Conservation (phyloP, 176 grass and related monocot genomes). For the Carex myosuroides region DNA sequence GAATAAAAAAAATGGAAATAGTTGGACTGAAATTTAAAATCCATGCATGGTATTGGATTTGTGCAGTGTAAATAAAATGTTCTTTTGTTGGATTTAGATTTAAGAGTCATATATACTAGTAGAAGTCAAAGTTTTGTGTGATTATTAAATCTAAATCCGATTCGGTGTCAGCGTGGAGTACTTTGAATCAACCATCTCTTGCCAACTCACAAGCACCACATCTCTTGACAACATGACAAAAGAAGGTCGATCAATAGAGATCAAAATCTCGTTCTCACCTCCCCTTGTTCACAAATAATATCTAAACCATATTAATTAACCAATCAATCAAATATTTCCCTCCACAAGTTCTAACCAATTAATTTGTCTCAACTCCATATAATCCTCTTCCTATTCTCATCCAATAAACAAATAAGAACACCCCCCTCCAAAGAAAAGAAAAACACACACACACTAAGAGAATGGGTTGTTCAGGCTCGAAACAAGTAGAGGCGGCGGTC, state of each 20-base stretch:
- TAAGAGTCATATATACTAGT: not conserved
- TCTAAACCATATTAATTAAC: not conserved
- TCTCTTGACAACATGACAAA: constrained; percentile 22
- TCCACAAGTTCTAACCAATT: constrained; percentile 23
- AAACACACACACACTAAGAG: not conserved
- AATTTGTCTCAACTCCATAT: constrained; percentile 5
- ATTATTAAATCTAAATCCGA: not conserved
- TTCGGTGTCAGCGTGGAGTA: constrained; percentile 3
- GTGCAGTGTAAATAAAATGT: not conserved
- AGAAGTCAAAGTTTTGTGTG: not conserved
- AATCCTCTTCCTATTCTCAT: constrained; percentile 6
- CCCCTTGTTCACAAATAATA: not conserved
- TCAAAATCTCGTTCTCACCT: constrained; percentile 15
- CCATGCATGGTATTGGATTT: not conserved
- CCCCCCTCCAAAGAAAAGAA: not conserved
- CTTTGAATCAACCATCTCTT: constrained; percentile 5
- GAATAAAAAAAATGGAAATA: not conserved
- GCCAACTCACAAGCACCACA: constrained; percentile 22
- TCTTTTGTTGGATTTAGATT: not conserved
- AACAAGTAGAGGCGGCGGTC: constrained; percentile 25
- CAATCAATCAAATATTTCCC: constrained; percentile 25
- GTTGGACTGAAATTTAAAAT: not conserved
- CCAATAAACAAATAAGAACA: not conserved
- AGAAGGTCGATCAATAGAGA: constrained; percentile 1
- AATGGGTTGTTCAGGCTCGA: constrained; percentile 79